Evolutionary conservation across 176 grass and related monocot genomes (phyloP).

Genomic region (Aegilops sharonensis): DNA sequence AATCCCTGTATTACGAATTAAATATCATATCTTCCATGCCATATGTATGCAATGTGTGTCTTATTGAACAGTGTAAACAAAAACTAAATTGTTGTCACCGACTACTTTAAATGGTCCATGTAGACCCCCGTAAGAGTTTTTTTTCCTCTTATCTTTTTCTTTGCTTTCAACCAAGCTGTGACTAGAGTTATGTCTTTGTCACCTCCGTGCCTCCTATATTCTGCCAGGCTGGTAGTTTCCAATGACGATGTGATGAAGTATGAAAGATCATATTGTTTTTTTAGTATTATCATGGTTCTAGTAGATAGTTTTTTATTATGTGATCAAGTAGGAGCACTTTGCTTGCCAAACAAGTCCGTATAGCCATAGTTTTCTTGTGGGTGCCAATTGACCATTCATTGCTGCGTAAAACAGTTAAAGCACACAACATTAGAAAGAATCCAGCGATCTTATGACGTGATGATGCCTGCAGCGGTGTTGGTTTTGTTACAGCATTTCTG

Average conservation of each 20-base stretch:
- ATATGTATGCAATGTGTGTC: background rate
- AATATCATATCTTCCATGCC: background rate
- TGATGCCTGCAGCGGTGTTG: background rate
- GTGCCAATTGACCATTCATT: background rate
- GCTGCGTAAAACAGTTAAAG: background rate
- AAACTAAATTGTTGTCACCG: background rate
- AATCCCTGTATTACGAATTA: background rate
- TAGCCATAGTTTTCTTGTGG: constrained; percentile 15
- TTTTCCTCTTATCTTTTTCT: background rate
- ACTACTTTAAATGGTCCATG: background rate
- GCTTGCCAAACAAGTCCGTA: background rate
- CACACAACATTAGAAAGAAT: background rate
- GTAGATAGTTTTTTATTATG: background rate
- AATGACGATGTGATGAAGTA: background rate
- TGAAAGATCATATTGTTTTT: background rate
- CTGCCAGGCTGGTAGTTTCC: background rate
- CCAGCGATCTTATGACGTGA: background rate
- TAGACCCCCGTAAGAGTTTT: background rate
- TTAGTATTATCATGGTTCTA: background rate
- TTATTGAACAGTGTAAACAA: background rate
- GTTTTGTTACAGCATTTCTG: background rate
- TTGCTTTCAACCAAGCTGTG: background rate
- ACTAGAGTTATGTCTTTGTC: background rate
- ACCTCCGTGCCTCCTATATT: background rate
- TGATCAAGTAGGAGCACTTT: background rate